These are phyloP conservation scores for Populus hybrid DNA, from an alignment of 441 rosid species.

Conservation along the genomic window DNA sequence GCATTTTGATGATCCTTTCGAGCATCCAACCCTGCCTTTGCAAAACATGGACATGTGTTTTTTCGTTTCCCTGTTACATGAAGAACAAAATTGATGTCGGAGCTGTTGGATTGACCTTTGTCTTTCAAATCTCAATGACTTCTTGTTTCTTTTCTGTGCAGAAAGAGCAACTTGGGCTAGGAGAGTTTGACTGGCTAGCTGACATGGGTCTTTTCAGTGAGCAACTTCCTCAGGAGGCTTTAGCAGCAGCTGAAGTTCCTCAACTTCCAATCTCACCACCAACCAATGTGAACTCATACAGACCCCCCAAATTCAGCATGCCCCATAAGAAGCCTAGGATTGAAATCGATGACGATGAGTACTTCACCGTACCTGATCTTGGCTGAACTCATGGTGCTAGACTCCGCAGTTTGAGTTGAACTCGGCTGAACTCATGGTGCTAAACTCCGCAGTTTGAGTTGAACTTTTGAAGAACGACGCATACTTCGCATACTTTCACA, in stretches of 20 bases:
- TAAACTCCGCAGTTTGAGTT: no score
- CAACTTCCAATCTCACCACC: constrained; percentile 53
- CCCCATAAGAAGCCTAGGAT: constrained; percentile 82
- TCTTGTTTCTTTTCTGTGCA: constrained; percentile 24
- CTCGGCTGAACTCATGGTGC: background rate
- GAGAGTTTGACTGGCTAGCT: constrained; percentile 79
- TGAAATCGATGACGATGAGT: constrained; percentile 73
- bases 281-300: constrained; percentile 31
- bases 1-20: background rate
- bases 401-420: background rate
- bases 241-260: constrained; percentile 78
- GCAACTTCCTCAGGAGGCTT: constrained; percentile 54
- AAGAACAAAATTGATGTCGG: background rate
- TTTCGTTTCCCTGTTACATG: background rate
- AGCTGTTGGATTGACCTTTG: background rate
- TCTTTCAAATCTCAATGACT: background rate
- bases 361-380: constrained; percentile 89
- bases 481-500: background rate
- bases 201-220: constrained; percentile 74
- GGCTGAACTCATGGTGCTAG: constrained; percentile 35
- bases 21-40: background rate
- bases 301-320: constrained; percentile 47
- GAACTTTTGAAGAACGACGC: background rate
- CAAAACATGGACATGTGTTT: background rate
- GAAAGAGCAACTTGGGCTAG: constrained; percentile 76